phyloP scores from a whole-genome alignment of 768 basidiomycete species.

The Neoboletus brunneissimus region DNA sequence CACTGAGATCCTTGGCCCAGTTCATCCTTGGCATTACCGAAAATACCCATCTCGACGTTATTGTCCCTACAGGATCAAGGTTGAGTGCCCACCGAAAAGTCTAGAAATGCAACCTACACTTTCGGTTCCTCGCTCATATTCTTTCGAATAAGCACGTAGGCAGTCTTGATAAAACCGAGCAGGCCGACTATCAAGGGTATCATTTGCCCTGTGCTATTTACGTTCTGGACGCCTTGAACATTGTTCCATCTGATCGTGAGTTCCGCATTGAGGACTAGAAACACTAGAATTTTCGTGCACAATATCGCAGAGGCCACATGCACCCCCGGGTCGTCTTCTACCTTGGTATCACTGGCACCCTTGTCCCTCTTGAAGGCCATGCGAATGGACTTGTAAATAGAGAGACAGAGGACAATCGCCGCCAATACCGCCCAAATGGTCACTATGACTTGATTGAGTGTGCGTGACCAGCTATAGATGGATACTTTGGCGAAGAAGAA shows the following conservation, averaged over 20 bases:
- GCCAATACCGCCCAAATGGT: background rate
- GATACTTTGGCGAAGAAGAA: background rate
- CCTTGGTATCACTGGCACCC: background rate
- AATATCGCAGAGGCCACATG: background rate
- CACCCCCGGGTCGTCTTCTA: background rate
- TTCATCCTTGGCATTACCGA: too few relatives aligned
- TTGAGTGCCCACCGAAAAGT: background rate
- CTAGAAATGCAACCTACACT: background rate
- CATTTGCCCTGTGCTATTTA: background rate
- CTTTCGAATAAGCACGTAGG: background rate
- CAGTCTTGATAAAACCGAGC: background rate
- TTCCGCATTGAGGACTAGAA: background rate
- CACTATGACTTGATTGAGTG: background rate
- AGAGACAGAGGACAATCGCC: background rate
- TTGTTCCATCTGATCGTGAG: background rate
- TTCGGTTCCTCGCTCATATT: background rate
- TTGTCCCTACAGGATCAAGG: background rate
- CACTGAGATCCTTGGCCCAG: too few relatives aligned
- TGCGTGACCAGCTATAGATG: background rate
- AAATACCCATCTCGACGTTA: too few relatives aligned
- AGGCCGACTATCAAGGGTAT: background rate
- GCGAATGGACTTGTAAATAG: background rate
- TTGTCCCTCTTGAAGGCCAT: background rate
- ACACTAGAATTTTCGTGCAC: background rate
- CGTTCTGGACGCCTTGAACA: background rate